phyloP scores from a whole-genome alignment of 2,329 filamentous ascomycete genomes.

The Penicillium frequentans region DNA sequence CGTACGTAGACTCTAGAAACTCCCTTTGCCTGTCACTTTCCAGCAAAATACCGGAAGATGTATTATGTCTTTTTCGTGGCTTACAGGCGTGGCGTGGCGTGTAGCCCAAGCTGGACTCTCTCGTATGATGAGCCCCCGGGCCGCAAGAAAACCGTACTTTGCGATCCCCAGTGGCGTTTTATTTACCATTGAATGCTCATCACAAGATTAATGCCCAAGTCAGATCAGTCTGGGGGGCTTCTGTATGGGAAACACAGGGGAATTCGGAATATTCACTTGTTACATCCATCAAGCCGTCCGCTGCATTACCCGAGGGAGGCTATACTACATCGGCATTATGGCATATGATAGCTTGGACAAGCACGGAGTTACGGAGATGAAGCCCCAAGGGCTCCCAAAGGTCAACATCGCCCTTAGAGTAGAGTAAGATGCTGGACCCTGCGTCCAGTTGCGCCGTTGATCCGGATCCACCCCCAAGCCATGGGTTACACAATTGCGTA shows the following conservation, averaged over 20 bases:
- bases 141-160: background rate
- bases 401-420: background rate
- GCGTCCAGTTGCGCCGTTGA: background rate
- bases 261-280: background rate
- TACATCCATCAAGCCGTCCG: background rate
- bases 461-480: background rate
- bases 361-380: background rate
- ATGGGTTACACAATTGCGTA: background rate
- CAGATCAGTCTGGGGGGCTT: background rate
- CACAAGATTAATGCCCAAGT: background rate
- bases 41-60: background rate
- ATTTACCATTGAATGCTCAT: background rate
- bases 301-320: too few species aligned
- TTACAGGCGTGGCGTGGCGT: background rate
- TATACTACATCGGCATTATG: background rate
- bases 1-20: background rate
- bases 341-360: background rate
- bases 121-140: background rate
- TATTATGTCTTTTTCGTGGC: too few species aligned
- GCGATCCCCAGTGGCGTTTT: background rate
- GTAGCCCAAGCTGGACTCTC: background rate
- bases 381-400: background rate
- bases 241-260: background rate
- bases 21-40: background rate
- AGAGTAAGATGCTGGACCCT: background rate